phyloP scores from a whole-genome alignment of 2,329 filamentous ascomycete genomes.

The Aspergillus fructus region DNA sequence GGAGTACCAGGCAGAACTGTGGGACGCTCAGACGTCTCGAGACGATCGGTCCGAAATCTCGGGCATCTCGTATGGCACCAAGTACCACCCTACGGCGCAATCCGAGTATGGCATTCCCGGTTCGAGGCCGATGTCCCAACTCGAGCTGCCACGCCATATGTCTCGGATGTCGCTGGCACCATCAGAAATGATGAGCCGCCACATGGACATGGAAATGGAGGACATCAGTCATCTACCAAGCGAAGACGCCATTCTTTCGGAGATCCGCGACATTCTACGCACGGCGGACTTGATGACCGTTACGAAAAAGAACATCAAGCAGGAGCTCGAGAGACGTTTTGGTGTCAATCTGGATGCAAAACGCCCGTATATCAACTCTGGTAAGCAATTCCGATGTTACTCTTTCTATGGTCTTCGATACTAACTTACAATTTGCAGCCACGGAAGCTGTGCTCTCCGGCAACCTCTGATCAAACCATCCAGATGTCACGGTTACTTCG shows the following conservation, averaged over 20 bases:
- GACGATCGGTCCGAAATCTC: slow-evolving; percentile 85
- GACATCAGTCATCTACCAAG: slow-evolving; percentile 75
- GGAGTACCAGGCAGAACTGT: slow-evolving; percentile 96
- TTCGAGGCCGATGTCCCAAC: slow-evolving; percentile 61
- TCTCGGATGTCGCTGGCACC: slow-evolving; percentile 79
- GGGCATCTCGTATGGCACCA: slow-evolving; percentile 93
- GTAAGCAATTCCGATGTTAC: slow-evolving; percentile 53
- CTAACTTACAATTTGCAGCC: not conserved
- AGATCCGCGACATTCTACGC: slow-evolving; percentile 90
- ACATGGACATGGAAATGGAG: slow-evolving; percentile 69
- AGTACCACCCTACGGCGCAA: slow-evolving; percentile 63
- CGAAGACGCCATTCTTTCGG: slow-evolving; percentile 85
- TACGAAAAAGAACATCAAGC: slow-evolving; percentile 97
- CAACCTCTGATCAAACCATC: not conserved
- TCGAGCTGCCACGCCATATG: slow-evolving; percentile 56
- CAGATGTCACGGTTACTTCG: not conserved
- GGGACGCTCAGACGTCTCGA: slow-evolving; percentile 86
- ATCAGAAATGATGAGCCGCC: slow-evolving; percentile 67
- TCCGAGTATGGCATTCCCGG: slow-evolving; percentile 72
- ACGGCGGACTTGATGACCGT: slow-evolving; percentile 96
- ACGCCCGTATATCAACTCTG: slow-evolving; percentile 90
- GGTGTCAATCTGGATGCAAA: slow-evolving; percentile 81
- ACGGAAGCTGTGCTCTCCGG: not conserved
- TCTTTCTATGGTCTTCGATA: not conserved
- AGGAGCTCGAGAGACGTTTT: slow-evolving; percentile 87